These are phyloP conservation scores for Leccinum variabile DNA, from an alignment of 1,284 basidiomycete genomes.

Conservation along the genomic window DNA sequence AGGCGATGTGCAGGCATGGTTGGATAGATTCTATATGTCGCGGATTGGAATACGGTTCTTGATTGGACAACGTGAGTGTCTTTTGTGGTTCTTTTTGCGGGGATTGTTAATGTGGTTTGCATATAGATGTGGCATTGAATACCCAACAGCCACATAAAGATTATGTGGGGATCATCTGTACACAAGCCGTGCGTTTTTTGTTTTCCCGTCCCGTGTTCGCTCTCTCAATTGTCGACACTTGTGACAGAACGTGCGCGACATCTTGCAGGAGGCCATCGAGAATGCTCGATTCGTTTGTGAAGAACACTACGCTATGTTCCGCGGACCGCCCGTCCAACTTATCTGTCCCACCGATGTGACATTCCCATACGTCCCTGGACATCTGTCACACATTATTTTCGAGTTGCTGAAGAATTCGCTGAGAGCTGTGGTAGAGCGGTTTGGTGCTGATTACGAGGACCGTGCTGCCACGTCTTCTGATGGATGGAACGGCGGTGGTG, in stretches of 20 bases:
- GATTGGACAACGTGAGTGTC: conserved; percentile 82
- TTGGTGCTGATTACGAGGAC: conserved; percentile 81
- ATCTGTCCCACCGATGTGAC: conserved; percentile 88
- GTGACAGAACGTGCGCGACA: conserved; percentile 84
- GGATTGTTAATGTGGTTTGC: conserved; percentile 7
- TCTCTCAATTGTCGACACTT: conserved; percentile 4
- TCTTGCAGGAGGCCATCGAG: conserved; percentile 98
- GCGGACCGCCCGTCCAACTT: conserved; percentile 94
- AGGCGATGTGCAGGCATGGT: conserved; percentile 90
- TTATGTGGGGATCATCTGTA: conserved; percentile 99
- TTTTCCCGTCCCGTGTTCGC: conserved; percentile 4
- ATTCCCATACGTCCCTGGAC: conserved; percentile 97
- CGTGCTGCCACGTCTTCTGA: conserved; percentile 8
- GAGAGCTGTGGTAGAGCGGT: conserved; percentile 93
- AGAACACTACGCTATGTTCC: conserved; percentile 96
- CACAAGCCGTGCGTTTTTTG: conserved; percentile 66
- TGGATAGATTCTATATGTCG: conserved; percentile 97
- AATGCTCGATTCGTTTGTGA: conserved; percentile 98
- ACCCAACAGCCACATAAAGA: conserved; percentile 85
- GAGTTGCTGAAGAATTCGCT: conserved; percentile 99
- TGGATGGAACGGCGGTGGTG: conserved; percentile 3
- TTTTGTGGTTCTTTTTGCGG: neutral
- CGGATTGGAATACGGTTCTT: conserved; percentile 96
- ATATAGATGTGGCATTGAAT: conserved; percentile 85
- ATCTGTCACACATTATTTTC: conserved; percentile 94